Evolutionary conservation across 163 green algal genomes (phyloP), one percentile per base, ranked within the genome.

Genomic region (Prototheca wickerhamii): DNA sequence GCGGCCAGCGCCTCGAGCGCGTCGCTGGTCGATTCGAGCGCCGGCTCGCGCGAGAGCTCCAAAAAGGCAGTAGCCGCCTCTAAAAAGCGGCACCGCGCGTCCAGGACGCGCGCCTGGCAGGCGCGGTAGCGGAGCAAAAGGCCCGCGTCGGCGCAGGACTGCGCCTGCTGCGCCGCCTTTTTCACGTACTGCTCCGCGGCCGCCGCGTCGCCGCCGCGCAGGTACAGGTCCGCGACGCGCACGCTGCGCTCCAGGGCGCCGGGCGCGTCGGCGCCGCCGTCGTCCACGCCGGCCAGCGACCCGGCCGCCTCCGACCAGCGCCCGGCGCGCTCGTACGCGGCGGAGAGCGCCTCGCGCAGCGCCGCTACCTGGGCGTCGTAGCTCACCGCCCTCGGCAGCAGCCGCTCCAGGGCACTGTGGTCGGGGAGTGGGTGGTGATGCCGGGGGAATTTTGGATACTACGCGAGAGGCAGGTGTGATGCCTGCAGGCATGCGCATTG

Each of bases 101-200:
- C 92, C 35, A 96, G 80, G 55, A 98, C 90, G 67, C 91, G 83
- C 1, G 91, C 92, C 67, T 96, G 95, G 82, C 88, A 96, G 30
- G 74, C 82, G 75, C 95, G 95, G 84, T 96, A 97, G n/a, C n/a
- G n/a, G n/a, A n/a, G n/a, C n/a, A n/a, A n/a, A n/a, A n/a, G n/a
- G n/a, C n/a, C n/a, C n/a, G n/a, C n/a, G n/a, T n/a, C n/a, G n/a
- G n/a, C n/a, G n/a, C n/a, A n/a, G n/a, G n/a, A n/a, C n/a, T n/a
- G n/a, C n/a, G n/a, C n/a, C n/a, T n/a, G n/a, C n/a, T n/a, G n/a
- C n/a, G n/a, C n/a, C n/a, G 92, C 91, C 71, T 93, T 95, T 71
- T 97, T 98, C 57, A 98, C 92, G 80, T 87, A 95, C 26, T 79
- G 83, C 69, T 98, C 93, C n/a, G 91, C 93, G 44, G 82, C 85